A percentile compares a stretch with the other conserved stretches of the same genome.
These are phyloP conservation scores for Lenzites betulinus DNA, from an alignment of 768 basidiomycete genomes.

Conservation along the genomic window DNA sequence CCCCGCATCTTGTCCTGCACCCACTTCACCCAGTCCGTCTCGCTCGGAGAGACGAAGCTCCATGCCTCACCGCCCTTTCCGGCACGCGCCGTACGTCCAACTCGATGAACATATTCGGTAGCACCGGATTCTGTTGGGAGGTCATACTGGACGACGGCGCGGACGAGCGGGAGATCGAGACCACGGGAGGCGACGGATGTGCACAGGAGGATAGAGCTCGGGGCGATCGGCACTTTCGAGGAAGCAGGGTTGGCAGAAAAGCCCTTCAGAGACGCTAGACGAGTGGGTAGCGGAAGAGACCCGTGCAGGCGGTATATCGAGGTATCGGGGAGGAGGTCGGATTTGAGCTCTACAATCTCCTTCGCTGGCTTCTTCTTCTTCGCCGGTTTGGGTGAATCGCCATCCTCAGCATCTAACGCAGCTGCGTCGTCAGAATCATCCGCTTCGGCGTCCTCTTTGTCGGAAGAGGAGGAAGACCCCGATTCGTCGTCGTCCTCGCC, in stretches of 20 bases:
- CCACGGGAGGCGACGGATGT: constrained; percentile 99
- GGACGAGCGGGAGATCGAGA: constrained; percentile 91
- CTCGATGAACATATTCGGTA: constrained; percentile 95
- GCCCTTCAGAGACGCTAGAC: constrained; percentile 78
- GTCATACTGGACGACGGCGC: constrained; percentile 94
- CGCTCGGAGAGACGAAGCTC: constrained; percentile 87
- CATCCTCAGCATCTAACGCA: constrained; percentile 23
- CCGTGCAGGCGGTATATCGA: constrained; percentile 91
- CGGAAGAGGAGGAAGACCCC: background rate
- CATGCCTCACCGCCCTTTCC: constrained; percentile 96
- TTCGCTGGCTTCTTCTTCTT: constrained; percentile 30
- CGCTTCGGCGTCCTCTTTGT: constrained; percentile 8
- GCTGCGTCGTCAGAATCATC: background rate
- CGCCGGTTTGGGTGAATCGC: constrained; percentile 27
- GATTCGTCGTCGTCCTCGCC: constrained; percentile 28
- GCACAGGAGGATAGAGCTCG: constrained; percentile 81
- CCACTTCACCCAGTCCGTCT: constrained; percentile 90
- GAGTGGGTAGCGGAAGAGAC: constrained; percentile 78
- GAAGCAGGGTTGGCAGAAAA: constrained; percentile 57
- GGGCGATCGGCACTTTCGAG: constrained; percentile 20
- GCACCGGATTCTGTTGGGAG: constrained; percentile 96
- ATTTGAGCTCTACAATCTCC: constrained; percentile 57
- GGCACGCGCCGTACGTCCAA: constrained; percentile 95
- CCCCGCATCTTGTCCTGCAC: constrained; percentile 80
- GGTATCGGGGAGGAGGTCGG: constrained; percentile 78